phyloP scores from a whole-genome alignment of 352 stramenopile genomes.

The Saprolegnia diclina region DNA sequence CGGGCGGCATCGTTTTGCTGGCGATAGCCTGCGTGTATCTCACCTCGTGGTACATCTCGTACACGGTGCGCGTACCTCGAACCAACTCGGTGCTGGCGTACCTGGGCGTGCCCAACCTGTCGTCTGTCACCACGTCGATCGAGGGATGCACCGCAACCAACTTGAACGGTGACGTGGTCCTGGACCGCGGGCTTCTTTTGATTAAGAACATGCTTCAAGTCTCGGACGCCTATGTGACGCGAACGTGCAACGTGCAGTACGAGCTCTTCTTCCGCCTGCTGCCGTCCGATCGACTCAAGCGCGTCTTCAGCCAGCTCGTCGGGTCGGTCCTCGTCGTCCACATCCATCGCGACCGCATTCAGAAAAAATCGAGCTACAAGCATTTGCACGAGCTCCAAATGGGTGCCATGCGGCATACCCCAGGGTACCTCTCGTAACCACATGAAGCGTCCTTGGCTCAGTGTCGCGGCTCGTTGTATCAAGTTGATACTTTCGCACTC shows the following conservation, averaged over 20 bases:
- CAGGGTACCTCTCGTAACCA: too few species aligned
- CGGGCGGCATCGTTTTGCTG: background rate
- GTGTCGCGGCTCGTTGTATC: too few species aligned
- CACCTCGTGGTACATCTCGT: background rate
- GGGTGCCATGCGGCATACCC: too few species aligned
- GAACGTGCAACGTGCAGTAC: slow-evolving; percentile 29
- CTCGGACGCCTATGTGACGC: slow-evolving; percentile 16
- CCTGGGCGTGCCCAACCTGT: slow-evolving; percentile 10
- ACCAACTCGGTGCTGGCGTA: slow-evolving; percentile 26
- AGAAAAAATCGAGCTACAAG: too few species aligned
- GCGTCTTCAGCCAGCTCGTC: background rate
- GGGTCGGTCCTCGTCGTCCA: background rate
- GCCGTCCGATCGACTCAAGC: background rate
- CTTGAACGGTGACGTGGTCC: background rate
- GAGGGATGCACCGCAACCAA: background rate
- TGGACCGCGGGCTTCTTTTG: slow-evolving; percentile 28
- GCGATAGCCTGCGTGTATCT: slow-evolving; percentile 19
- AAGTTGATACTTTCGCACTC: too few species aligned
- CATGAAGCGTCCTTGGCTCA: too few species aligned
- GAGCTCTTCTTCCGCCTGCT: slow-evolving; percentile 29
- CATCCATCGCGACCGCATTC: background rate
- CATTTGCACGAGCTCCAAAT: too few species aligned
- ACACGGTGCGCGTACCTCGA: slow-evolving; percentile 3
- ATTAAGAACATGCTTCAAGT: slow-evolving; percentile 30
- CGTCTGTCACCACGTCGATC: background rate